Evolutionary conservation across 1,284 basidiomycete species (phyloP).

Genomic region (Puccinia polysora): DNA sequence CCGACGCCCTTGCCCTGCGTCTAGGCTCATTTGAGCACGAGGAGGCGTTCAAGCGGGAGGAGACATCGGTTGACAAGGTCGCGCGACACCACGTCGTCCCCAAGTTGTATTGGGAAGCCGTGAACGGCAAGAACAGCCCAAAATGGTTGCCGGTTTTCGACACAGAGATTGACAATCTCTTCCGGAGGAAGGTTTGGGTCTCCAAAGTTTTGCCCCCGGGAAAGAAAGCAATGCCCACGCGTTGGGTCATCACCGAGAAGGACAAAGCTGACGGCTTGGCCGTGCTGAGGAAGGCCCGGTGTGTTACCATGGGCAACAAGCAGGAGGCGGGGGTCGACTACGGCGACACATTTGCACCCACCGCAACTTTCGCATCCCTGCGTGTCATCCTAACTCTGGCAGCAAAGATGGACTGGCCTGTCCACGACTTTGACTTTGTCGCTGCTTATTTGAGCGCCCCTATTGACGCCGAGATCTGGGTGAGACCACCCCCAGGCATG

Average conservation of each 20-base stretch:
- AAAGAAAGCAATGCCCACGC: background rate
- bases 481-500: background rate
- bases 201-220: background rate
- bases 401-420: background rate
- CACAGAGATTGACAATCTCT: too few species aligned
- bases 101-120: too few species aligned
- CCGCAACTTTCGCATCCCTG: slow-evolving; percentile 8
- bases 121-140: too few species aligned
- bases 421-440: slow-evolving; percentile 6
- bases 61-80: too few species aligned
- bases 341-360: slow-evolving; percentile 5
- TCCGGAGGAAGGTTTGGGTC: background rate
- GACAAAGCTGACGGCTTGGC: background rate
- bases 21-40: too few species aligned
- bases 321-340: background rate
- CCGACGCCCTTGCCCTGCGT: too few species aligned
- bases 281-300: background rate
- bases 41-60: too few species aligned
- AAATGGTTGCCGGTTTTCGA: too few species aligned
- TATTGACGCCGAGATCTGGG: slow-evolving; percentile 20
- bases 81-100: too few species aligned
- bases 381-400: background rate
- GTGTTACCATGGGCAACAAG: background rate
- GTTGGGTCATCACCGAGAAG: slow-evolving; percentile 13
- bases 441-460: slow-evolving; percentile 18